Base-by-base conservation (phyloP, 2,329 filamentous ascomycete species). In the Monosporascus sp. region DNA sequence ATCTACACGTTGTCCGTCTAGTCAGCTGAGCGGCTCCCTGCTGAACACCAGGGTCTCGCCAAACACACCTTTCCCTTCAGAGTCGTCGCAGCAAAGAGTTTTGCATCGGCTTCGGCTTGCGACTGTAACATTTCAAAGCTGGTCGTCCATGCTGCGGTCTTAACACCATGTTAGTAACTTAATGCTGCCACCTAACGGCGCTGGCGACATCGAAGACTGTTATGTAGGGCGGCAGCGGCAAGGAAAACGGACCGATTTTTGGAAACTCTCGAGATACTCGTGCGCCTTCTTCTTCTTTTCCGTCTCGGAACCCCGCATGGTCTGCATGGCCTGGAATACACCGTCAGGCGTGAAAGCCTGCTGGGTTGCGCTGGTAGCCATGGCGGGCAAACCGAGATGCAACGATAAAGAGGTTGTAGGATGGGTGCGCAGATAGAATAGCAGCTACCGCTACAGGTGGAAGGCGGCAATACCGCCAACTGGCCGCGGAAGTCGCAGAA, bases 41-140 rank as follows among this genome's bases (percentile, higher is more conserved):
- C 43, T 49, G 26, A 37, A 48, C 22, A 46, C 43, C 24, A 7
- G 58, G 35, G 58, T 48, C 18, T 51, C 40, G 20, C 11, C 50
- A 26, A 48, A 49, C 75, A 61, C 78, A 97, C 94, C 87, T 99
- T 99, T 79, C 94, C 94, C 77, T 96, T 96, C 67, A 99, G 78
- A 50, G 94, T 99, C 47, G 93, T 97, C 55, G 94, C 94, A 47
- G 94, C 94, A 72, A 99, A 99, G 56, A 99, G 78, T 70, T 94
- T 94, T 26, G 90, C 89, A 70, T 96, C 91, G 49, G 88, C 80
- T 58, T 92, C 87, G 52, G 88, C 83, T 58, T 87, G 80, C 49
- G 90, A 89, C 70, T 96, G 90, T 58, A 99, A 77, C 58, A 99
- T 89, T 51, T 86, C 83, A 69, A 97, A 87, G 58, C 91, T 92